Conservation (phyloP, 1,284 basidiomycete species). For the Cutaneotrichosporon cutaneum region DNA sequence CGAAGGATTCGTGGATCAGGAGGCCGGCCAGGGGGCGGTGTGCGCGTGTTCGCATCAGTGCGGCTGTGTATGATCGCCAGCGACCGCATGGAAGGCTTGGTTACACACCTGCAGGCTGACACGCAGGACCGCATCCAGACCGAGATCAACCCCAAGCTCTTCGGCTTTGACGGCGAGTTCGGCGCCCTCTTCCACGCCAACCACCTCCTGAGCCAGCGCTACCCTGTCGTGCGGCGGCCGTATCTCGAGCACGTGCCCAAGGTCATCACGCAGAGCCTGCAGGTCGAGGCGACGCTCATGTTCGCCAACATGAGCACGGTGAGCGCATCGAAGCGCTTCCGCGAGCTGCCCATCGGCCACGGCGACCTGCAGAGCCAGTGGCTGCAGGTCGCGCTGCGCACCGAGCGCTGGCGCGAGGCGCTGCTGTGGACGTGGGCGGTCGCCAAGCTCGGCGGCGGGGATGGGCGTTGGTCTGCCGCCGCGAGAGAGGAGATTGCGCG, state of each 20-base stretch:
- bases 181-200: conserved; percentile 50
- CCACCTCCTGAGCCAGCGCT: conserved; percentile 43
- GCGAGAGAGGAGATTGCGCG: conserved; percentile 23
- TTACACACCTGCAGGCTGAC: too few species aligned
- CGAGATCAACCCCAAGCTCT: conserved; percentile 30
- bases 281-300: conserved; percentile 49
- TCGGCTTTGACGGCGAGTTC: conserved; percentile 44
- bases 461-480: conserved; percentile 32
- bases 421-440: conserved; percentile 50
- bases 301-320: conserved; percentile 39
- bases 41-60: not conserved
- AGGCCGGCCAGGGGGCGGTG: too few species aligned
- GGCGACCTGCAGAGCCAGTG: conserved; percentile 50
- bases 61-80: not conserved
- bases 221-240: conserved; percentile 42
- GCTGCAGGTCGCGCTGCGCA: conserved; percentile 38
- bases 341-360: conserved; percentile 39
- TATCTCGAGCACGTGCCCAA: conserved; percentile 51
- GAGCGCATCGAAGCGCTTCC: conserved; percentile 40
- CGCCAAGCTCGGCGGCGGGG: conserved; percentile 37
- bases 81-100: not conserved
- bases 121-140: conserved; percentile 25
- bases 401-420: conserved; percentile 51
- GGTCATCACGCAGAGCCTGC: conserved; percentile 44
- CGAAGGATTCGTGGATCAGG: too few species aligned